Evolutionary conservation across 495 filamentous ascomycete species (phyloP), one percentile per base, ranked within the genome.

Genomic region (Margaritispora aquatica): DNA sequence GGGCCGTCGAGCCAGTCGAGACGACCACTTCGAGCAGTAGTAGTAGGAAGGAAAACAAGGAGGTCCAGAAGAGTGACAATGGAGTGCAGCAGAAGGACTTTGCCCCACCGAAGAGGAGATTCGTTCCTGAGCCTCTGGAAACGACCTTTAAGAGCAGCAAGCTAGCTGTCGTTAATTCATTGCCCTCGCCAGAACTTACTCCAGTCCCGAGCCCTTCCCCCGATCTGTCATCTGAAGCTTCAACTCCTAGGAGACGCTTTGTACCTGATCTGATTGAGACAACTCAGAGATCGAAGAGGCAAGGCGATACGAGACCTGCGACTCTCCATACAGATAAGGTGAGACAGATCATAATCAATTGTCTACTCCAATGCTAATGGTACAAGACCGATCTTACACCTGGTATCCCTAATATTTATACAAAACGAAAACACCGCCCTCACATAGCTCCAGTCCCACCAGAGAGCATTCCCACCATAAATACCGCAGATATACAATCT

Each of bases 181-280:
- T 79, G 66, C 74, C 72, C 17, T 80, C 80, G 5, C 75, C 80
- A 21, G 76, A 79, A 51, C 75, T 77, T 2, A 80, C 79, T 36
- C 64, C 71, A 52, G 53, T 53, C 34, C 52, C 61, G 47, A 44
- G 65, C 51, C 60, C 60, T 44, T 50, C 53, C 50, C 38, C 22
- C 29, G 51, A 58, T 19, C 62, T 65, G 41, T 27, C 61, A 31
- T 46, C 65, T 54, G 58, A 60, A 48, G 54, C 61, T 1, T 73
- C 68, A 19, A 69, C 67, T 11, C 64, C 67, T 15, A 74, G 69
- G 59, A 73, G 78, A 26, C 77, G 75, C 50, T 86, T 89, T 62
- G 73, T 80, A 7, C 84, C 85, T 1, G 80, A 90, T 63, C 78
- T 86, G 4, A 80, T 88, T 49, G 86, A 89, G 68, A 88, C 83